Conservation (phyloP, 257 asterid genomes). For the Nemophila menziesii region DNA sequence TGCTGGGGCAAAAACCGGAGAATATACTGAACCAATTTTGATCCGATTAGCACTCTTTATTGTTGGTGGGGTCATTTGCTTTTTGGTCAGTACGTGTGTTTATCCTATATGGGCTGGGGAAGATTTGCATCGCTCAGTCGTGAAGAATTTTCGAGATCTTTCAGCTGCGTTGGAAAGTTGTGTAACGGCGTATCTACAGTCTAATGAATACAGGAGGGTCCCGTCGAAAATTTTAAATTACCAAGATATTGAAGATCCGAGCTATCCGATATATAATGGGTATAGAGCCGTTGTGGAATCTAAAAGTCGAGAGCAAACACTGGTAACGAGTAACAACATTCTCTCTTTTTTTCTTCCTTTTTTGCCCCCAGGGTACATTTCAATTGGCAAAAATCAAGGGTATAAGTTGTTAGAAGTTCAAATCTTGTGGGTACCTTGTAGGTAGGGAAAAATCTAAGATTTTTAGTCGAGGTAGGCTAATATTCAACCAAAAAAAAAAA, state of each 20-base stretch:
- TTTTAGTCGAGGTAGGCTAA: no score
- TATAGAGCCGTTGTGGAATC: conserved; percentile 39
- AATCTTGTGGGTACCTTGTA: no score
- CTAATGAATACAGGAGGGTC: conserved; percentile 24
- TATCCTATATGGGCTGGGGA: conserved; percentile 51
- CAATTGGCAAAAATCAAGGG: no score
- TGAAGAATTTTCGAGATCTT: conserved; percentile 35
- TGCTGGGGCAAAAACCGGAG: conserved; percentile 28
- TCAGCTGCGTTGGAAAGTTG: conserved; percentile 37
- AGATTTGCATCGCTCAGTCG: conserved; percentile 30
- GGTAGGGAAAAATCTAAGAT: no score
- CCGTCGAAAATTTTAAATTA: conserved; percentile 22
- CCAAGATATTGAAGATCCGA: conserved; percentile 29
- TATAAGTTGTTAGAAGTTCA: no score
- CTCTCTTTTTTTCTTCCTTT: not conserved
- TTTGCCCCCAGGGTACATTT: no score
- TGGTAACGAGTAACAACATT: no score
- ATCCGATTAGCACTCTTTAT: conserved; percentile 34
- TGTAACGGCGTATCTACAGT: conserved; percentile 25
- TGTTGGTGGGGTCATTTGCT: conserved; percentile 31
- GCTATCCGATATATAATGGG: conserved; percentile 26
- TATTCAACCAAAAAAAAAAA: not conserved
- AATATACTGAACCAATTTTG: conserved; percentile 15
- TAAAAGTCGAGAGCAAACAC: conserved; percentile 23
- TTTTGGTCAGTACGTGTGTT: conserved; percentile 23